A percentile compares a stretch with the other conserved stretches of the same genome.
phyloP scores from a whole-genome alignment of 495 filamentous ascomycete species.

The Trichocladium antarcticum region DNA sequence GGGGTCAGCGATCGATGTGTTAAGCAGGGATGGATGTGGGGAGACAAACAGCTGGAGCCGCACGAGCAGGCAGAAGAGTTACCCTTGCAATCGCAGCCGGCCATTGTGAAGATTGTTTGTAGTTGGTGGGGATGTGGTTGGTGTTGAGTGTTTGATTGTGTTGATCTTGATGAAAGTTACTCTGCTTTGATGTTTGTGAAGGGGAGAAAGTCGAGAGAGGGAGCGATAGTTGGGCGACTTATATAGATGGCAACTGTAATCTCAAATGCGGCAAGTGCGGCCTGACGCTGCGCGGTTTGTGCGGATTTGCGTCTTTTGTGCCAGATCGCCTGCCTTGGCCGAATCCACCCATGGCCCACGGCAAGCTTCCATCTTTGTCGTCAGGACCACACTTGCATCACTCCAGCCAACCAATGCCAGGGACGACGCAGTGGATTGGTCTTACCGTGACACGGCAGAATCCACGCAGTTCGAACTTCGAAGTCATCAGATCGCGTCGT shows the following conservation, averaged over 20 bases:
- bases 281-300: constrained; percentile 28
- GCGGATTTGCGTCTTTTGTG: constrained; percentile 21
- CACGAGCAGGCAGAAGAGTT: constrained; percentile 28
- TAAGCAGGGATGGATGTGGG: neutral
- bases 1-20: neutral
- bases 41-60: constrained; percentile 33
- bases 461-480: too few species aligned
- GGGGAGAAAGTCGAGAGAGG: neutral
- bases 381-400: too few species aligned
- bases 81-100: constrained; percentile 39
- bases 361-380: neutral
- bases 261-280: neutral
- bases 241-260: constrained; percentile 15
- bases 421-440: too few species aligned
- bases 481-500: too few species aligned
- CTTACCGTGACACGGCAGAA: too few species aligned
- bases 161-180: too few species aligned
- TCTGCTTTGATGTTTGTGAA: neutral
- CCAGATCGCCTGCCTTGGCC: neutral
- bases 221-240: constrained; percentile 1
- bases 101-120: constrained; percentile 31
- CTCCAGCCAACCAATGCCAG: too few species aligned
- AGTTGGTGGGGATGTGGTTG: constrained; percentile 6
- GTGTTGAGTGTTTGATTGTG: constrained; percentile 9
- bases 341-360: constrained; percentile 3